Percentiles rank a stretch among this genome's conserved stretches.
phyloP scores from a whole-genome alignment of 495 filamentous ascomycete species.

The Lasiosphaeris hirsuta region DNA sequence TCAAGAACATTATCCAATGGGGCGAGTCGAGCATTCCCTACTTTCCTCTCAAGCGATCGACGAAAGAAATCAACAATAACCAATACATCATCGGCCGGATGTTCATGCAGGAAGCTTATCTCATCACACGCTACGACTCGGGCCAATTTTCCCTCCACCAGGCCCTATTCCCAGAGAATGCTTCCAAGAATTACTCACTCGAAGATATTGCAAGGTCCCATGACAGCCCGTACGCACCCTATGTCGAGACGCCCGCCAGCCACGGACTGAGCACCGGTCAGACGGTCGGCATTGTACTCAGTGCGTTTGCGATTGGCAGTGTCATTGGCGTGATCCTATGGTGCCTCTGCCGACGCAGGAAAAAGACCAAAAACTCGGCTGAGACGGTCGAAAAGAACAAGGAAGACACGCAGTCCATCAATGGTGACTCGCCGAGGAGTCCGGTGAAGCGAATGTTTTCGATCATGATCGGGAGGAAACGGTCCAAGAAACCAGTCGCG shows the following conservation, averaged over 20 bases:
- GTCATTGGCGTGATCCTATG: constrained; percentile 35
- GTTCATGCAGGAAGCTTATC: constrained; percentile 69
- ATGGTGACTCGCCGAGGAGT: constrained; percentile 25
- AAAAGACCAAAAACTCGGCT: constrained; percentile 15
- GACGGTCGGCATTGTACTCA: constrained; percentile 38
- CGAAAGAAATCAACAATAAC: constrained; percentile 43
- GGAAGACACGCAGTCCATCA: constrained; percentile 18
- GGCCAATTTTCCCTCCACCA: constrained; percentile 58
- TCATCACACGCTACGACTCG: constrained; percentile 64
- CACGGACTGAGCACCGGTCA: constrained; percentile 45
- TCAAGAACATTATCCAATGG: constrained; percentile 46
- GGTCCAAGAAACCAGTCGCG: constrained; percentile 18
- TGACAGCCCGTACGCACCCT: constrained; percentile 44
- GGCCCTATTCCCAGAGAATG: constrained; percentile 49
- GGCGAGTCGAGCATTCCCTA: constrained; percentile 49
- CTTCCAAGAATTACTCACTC: constrained; percentile 43
- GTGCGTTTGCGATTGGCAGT: constrained; percentile 43
- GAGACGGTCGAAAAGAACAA: constrained; percentile 25
- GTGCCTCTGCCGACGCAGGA: constrained; percentile 32
- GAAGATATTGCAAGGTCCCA: constrained; percentile 44
- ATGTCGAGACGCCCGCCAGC: constrained; percentile 8
- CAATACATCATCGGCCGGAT: constrained; percentile 63
- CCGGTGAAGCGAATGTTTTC: constrained; percentile 34
- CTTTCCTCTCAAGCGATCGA: constrained; percentile 55
- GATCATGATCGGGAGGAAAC: constrained; percentile 31